A percentile compares a stretch with the other conserved stretches of the same genome.
These are phyloP conservation scores for Ascochyta fabae DNA, from an alignment of 2,329 filamentous ascomycete genomes.

Conservation along the genomic window DNA sequence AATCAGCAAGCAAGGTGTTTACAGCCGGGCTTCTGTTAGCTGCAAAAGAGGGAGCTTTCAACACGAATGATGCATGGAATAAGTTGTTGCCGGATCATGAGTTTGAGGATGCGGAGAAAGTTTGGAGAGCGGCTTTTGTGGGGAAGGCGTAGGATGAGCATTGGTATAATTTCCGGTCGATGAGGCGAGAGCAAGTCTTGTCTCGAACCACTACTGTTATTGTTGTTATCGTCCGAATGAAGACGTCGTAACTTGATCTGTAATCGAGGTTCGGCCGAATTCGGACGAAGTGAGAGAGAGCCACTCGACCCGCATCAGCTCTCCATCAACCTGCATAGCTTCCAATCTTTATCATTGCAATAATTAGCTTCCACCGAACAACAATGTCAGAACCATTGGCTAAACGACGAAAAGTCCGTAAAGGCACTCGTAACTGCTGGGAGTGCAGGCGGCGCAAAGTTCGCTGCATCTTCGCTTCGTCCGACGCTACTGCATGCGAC, in stretches of 20 bases:
- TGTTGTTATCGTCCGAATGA: no score
- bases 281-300: not conserved
- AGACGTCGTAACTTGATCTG: no score
- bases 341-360: not conserved
- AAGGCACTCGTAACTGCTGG: constrained; percentile 50
- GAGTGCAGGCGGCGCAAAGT: constrained; percentile 45
- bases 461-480: constrained; percentile 24
- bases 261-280: no score
- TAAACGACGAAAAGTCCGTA: constrained; percentile 42
- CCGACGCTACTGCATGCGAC: constrained; percentile 18
- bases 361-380: not conserved
- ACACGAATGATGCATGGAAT: not conserved
- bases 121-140: not conserved
- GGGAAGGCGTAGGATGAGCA: not conserved
- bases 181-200: no score
- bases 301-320: not conserved
- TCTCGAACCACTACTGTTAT: no score
- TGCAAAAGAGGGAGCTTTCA: not conserved
- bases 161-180: not conserved
- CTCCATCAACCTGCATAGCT: not conserved
- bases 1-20: not conserved
- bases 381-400: not conserved
- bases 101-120: not conserved
- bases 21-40: not conserved
- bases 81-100: not conserved